Conservation (phyloP, 441 rosid species). For the Erodium moschatum region DNA sequence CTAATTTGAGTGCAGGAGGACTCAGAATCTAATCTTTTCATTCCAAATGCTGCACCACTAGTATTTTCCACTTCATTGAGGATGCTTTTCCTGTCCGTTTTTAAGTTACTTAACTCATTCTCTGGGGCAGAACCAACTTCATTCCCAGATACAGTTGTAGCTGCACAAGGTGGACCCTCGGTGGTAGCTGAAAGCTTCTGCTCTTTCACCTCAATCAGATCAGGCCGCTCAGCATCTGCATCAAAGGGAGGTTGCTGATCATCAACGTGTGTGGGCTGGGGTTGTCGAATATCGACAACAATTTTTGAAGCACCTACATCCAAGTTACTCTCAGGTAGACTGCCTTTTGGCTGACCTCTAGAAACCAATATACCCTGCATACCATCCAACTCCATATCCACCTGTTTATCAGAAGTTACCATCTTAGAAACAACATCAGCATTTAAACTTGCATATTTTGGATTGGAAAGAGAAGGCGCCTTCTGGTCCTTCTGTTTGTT, state of each 20-base stretch:
- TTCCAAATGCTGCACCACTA: conserved; percentile 29
- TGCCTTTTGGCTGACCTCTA: conserved; percentile 28
- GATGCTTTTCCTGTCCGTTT: conserved; percentile 30
- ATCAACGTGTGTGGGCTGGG: conserved; percentile 32
- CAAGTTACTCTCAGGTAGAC: conserved; percentile 35
- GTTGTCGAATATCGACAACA: conserved; percentile 27
- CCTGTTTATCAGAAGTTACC: conserved; percentile 36
- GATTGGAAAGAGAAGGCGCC: conserved; percentile 34
- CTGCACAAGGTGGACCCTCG: conserved; percentile 34
- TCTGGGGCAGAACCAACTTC: conserved; percentile 32
- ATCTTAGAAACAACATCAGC: conserved; percentile 45
- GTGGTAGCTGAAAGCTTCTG: conserved; percentile 32
- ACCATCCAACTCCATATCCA: conserved; percentile 45
- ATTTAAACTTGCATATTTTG: conserved; percentile 44
- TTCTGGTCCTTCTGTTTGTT: conserved; percentile 49
- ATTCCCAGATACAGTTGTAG: conserved; percentile 31
- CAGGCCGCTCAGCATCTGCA: conserved; percentile 32
- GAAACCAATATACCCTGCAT: conserved; percentile 32
- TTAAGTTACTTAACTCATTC: conserved; percentile 39
- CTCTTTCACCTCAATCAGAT: conserved; percentile 36
- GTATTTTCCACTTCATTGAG: conserved; percentile 34
- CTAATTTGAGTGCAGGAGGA: conserved; percentile 58
- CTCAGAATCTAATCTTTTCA: conserved; percentile 52
- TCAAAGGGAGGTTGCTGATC: conserved; percentile 24
- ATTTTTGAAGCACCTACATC: conserved; percentile 33